Percentiles rank a stretch among this genome's conserved stretches.
phyloP scores from a whole-genome alignment of 768 basidiomycete species.

The Pholiota conissans region DNA sequence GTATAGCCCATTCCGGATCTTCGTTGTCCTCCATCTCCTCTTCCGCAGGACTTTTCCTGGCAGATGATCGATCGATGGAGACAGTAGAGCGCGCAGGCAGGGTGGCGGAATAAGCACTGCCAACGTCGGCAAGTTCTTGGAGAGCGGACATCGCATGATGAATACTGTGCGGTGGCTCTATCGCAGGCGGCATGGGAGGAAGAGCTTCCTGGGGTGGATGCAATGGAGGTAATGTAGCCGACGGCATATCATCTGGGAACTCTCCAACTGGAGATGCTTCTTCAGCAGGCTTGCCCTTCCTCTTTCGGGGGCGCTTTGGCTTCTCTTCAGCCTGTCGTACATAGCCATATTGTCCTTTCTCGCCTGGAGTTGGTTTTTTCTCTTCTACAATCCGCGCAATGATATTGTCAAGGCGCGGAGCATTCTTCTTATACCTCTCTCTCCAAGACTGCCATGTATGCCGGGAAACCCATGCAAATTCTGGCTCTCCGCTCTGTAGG shows the following conservation, averaged over 20 bases:
- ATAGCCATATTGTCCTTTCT: conserved; percentile 83
- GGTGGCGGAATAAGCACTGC: conserved; percentile 19
- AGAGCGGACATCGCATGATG: conserved; percentile 16
- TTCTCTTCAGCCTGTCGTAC: conserved; percentile 76
- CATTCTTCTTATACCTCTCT: conserved; percentile 85
- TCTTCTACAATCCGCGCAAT: conserved; percentile 69
- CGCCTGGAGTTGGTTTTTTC: conserved; percentile 66
- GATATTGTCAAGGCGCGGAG: conserved; percentile 59
- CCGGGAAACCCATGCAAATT: conserved; percentile 76
- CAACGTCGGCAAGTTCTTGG: conserved; percentile 20
- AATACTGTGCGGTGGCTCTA: conserved; percentile 15
- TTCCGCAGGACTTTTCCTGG: conserved; percentile 50
- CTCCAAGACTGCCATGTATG: conserved; percentile 93
- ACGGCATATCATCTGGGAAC: conserved; percentile 1
- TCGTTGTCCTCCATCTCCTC: conserved; percentile 63
- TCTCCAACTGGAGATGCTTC: conserved; percentile 16
- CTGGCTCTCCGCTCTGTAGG: conserved; percentile 60
- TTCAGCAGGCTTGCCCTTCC: conserved; percentile 34
- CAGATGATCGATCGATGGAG: conserved; percentile 30
- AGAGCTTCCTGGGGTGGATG: conserved; percentile 11
- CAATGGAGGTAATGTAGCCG: not conserved
- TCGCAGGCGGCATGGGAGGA: conserved; percentile 5
- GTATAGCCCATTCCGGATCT: conserved; percentile 64
- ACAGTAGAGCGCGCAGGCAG: conserved; percentile 19
- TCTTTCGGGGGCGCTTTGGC: conserved; percentile 55